phyloP scores from a whole-genome alignment of 495 filamentous ascomycete genomes.

The Penicillium steckii region DNA sequence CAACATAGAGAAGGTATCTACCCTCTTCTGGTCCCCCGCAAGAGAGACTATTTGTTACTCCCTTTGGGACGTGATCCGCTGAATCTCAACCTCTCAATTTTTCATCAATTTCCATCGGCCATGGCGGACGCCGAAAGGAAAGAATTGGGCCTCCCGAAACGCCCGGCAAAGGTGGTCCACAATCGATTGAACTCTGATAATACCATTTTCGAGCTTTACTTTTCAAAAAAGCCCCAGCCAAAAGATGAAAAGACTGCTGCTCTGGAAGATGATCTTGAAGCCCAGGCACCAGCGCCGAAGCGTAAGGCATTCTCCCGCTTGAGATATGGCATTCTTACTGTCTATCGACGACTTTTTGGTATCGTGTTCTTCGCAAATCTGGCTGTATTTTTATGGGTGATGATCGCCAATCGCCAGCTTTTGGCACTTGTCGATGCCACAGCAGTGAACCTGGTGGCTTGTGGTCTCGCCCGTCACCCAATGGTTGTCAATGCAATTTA shows the following conservation, averaged over 20 bases:
- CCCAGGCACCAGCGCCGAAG: conserved; percentile 5
- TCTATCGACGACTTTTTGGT: conserved; percentile 45
- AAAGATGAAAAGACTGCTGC: neutral
- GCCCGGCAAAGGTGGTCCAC: conserved; percentile 8
- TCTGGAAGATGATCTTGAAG: conserved; percentile 10
- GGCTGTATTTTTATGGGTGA: conserved; percentile 35
- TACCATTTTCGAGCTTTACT: conserved; percentile 1
- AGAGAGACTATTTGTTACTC: conserved; percentile 3
- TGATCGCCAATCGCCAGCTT: conserved; percentile 13
- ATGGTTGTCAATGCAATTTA: conserved; percentile 67
- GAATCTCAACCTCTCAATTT: neutral
- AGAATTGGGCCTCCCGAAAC: conserved; percentile 7
- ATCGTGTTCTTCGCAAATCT: conserved; percentile 44
- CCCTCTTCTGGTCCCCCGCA: neutral
- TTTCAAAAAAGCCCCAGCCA: neutral
- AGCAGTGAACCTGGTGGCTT: conserved; percentile 39
- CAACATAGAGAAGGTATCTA: neutral
- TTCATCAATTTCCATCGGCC: neutral
- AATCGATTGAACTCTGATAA: neutral
- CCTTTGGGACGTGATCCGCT: neutral
- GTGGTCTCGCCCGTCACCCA: conserved; percentile 62
- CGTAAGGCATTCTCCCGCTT: conserved; percentile 15
- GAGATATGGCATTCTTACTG: conserved; percentile 30
- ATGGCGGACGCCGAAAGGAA: conserved; percentile 16
- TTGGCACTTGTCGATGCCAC: conserved; percentile 34